phyloP scores from a whole-genome alignment of 768 basidiomycete species.

The Coprinellus aureogranulatus region DNA sequence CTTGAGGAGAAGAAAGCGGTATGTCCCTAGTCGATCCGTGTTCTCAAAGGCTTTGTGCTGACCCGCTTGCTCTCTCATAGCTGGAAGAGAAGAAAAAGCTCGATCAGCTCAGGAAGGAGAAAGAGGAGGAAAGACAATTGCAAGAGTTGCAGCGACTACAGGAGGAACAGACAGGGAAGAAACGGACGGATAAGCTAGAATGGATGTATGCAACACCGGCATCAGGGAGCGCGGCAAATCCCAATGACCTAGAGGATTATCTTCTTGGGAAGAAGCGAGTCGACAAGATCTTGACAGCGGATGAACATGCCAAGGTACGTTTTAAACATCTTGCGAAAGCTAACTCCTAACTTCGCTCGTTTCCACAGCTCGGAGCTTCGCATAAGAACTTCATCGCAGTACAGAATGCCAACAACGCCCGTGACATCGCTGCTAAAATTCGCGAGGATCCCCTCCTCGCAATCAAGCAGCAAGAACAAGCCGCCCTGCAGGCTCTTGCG shows the following conservation, averaged over 20 bases:
- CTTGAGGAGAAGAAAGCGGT: conserved; percentile 96
- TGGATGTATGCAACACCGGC: conserved; percentile 99
- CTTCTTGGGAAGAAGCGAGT: conserved; percentile 96
- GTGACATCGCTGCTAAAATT: conserved; percentile 90
- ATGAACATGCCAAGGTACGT: conserved; percentile 83
- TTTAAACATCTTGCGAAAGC: conserved; percentile 10
- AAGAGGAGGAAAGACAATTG: conserved; percentile 94
- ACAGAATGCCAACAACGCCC: conserved; percentile 87
- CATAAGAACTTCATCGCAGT: conserved; percentile 93
- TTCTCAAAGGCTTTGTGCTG: not conserved
- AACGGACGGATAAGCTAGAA: conserved; percentile 89
- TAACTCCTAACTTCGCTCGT: not conserved
- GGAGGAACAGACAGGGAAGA: conserved; percentile 93
- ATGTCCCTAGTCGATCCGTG: conserved; percentile 32
- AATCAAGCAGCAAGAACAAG: conserved; percentile 97
- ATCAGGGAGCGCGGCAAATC: conserved; percentile 78
- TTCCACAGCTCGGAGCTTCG: conserved; percentile 67
- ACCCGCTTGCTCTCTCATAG: conserved; percentile 36
- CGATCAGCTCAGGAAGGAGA: conserved; percentile 94
- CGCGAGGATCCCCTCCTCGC: conserved; percentile 96
- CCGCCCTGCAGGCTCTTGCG: conserved; percentile 82
- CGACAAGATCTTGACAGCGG: conserved; percentile 89
- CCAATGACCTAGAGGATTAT: conserved; percentile 95
- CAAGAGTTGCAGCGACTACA: conserved; percentile 95
- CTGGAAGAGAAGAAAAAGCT: conserved; percentile 99